Evolutionary conservation across 1,284 basidiomycete species (phyloP), one percentile per base, ranked within the genome.

Genomic region (Xanthoconium separans): DNA sequence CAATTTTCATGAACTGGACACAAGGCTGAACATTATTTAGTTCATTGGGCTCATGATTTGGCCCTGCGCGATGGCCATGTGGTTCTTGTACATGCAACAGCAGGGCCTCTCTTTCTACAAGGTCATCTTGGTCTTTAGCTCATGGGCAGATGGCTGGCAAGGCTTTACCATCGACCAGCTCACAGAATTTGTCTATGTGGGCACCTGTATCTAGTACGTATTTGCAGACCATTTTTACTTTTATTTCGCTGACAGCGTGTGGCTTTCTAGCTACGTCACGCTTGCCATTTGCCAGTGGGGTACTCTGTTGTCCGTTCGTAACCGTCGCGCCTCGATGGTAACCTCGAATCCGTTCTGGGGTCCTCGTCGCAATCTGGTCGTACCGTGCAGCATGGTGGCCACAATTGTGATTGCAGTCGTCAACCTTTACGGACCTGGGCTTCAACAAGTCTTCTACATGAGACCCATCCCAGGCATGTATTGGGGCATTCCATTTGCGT

Each of bases 11-110:
- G 5, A 1, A 29, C 44, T 30, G 18, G 27, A 15, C 22, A 40
- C 24, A 6, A 40, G 8, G 15, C 42, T 54, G 43, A 57, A 50
- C 29, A 46, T 22, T 36, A 24, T 22, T 42, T 44, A 77, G 75
- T 75, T 78, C 62, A 72, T 74, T 8, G 76, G 76, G 1, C 64
- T 78, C 29, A 76, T 77, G 75, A 63, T 75, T 58, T 77, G 76
- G 76, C 76, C 76, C 30, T 74, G 70, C 42, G 69, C 69, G 0
- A 75, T 74, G 74, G 63, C 56, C 51, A 74, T 74, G 73, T 74
- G 73, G 73, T 74, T 74, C 57, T 54, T 70, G 18, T 75, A 64
- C 60, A 74, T 75, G 73, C 20, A 54, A 8, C 58, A 61, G 20
- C 65, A 75, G 10, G 65, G 66, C 6, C 69, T 75, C 40, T 16